A percentile compares a stretch with the other conserved stretches of the same genome.
These are phyloP conservation scores for Chrysoporthe puriensis DNA, from an alignment of 2,329 filamentous ascomycete species.

Conservation along the genomic window DNA sequence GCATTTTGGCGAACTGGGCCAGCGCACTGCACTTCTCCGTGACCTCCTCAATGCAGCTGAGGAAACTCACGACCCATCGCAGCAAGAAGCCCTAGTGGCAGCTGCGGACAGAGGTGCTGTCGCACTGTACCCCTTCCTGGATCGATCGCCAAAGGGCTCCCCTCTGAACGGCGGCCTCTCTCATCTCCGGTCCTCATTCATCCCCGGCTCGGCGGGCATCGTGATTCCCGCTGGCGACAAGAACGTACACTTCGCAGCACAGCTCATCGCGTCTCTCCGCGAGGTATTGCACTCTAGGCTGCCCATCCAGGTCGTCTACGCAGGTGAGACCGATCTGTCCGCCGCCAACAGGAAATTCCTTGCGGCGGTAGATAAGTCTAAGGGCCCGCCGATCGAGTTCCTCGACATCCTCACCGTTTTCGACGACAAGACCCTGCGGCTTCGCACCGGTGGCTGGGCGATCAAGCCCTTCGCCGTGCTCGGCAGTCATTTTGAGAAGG, in stretches of 20 bases:
- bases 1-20: constrained; percentile 40
- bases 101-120: constrained; percentile 29
- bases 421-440: constrained; percentile 36
- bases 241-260: constrained; percentile 40
- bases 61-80: constrained; percentile 11
- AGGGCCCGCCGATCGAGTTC: constrained; percentile 35
- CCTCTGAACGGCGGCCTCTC: constrained; percentile 28
- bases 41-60: constrained; percentile 32
- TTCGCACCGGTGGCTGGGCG: constrained; percentile 42
- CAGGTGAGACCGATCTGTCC: constrained; percentile 39
- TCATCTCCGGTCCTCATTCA: constrained; percentile 30
- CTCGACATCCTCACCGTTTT: constrained; percentile 41
- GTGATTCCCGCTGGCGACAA: constrained; percentile 41
- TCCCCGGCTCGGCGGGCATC: constrained; percentile 36
- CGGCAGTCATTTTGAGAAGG: constrained; percentile 41
- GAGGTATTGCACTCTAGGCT: constrained; percentile 36
- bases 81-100: constrained; percentile 22
- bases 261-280: constrained; percentile 40
- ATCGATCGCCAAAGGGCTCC: constrained; percentile 5
- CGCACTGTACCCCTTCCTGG: constrained; percentile 36
- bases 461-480: constrained; percentile 47
- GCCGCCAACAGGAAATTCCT: constrained; percentile 34
- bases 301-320: constrained; percentile 43
- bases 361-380: constrained; percentile 8
- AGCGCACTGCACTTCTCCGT: constrained; percentile 33